Evolutionary conservation across 306 rosid species (phyloP), one percentile per base, ranked within the genome.

Genomic region (Vigna mungo): DNA sequence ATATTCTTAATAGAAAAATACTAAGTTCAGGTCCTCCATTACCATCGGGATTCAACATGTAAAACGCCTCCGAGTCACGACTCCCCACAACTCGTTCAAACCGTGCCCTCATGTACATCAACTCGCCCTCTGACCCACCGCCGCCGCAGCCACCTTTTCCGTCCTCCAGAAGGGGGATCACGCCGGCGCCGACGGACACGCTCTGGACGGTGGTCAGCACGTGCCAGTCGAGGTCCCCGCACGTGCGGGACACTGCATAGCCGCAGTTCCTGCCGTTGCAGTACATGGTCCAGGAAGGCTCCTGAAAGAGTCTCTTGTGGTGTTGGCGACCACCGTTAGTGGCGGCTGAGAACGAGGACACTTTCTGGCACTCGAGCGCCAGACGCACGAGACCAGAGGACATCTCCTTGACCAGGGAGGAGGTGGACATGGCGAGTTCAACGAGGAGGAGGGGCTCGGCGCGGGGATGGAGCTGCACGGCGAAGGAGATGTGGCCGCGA

Each of bases 21-120:
- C 96, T 90, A 43, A 94, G 96, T 63, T 94, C 98, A n/a, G 98
- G 93, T 23, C 96, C 92, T 27, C 92, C 96, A 71, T 85, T 89
- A 21, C 95, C 96, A 48, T 94, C 98, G 1, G 98, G 98, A 52
- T 94, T 94, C 89, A 92, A 68, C 98, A 94, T 94, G 64, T 92
- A 94, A 76, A 94, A 92, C 16, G 98, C 98, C 78, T 94, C 97
- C 82, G 97, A 92, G 90, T 94, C 97, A 71, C 95, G 94, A 81
- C 97, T 92, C 9, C 96, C 98, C 15, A 94, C 96, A 12, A 94
- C 98, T 82, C 98, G 89, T 58, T 94, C 98, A 71, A 94, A 94
- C 81, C 85, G 76, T 0, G 98, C 97, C 54, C 98, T 90, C 98
- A 94, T 94, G 12, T 94, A 94, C 78, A 94, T 87, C 92, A 92